A percentile compares a stretch with the other conserved stretches of the same genome.
These are phyloP conservation scores for Echeveria elegans DNA, from an alignment of 164 flowering plant species.

Conservation along the genomic window DNA sequence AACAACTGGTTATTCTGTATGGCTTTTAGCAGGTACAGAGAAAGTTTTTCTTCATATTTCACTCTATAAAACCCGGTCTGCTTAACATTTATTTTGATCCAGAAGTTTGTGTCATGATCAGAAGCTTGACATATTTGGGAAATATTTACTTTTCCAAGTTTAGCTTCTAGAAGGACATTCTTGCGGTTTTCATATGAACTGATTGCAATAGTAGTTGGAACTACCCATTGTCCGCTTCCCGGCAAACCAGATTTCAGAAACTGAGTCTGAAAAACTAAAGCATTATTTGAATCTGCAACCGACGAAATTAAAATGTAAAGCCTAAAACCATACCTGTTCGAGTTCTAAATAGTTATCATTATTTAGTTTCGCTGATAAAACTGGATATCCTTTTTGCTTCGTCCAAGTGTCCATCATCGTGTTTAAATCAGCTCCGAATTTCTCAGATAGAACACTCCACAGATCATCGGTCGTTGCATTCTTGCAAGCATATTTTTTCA, in stretches of 20 bases:
- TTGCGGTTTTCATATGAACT: slow-evolving; percentile 17
- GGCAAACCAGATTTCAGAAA: slow-evolving; percentile 20
- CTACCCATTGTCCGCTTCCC: slow-evolving; percentile 21
- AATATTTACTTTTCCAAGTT: slow-evolving; percentile 14
- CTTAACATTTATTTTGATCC: slow-evolving; percentile 25
- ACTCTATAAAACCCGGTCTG: slow-evolving; percentile 27
- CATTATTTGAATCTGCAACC: neutral
- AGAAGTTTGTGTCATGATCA: slow-evolving; percentile 10
- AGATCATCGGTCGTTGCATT: slow-evolving; percentile 32
- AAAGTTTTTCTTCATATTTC: slow-evolving; percentile 25
- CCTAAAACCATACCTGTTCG: slow-evolving; percentile 22
- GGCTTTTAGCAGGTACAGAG: slow-evolving; percentile 19
- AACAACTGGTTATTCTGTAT: slow-evolving; percentile 19
- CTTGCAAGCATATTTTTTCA: slow-evolving; percentile 22
- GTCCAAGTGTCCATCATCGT: slow-evolving; percentile 32
- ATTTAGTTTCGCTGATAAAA: slow-evolving; percentile 15
- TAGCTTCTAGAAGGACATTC: slow-evolving; percentile 19
- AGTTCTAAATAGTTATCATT: slow-evolving; percentile 20
- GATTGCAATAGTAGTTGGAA: slow-evolving; percentile 20
- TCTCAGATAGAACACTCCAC: slow-evolving; percentile 26
- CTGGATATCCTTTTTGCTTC: slow-evolving; percentile 31
- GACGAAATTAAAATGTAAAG: neutral
- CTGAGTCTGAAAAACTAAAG: slow-evolving; percentile 18
- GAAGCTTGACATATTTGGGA: slow-evolving; percentile 12
- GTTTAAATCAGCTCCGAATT: slow-evolving; percentile 21